These are phyloP conservation scores for Hyphochytrium catenoides DNA, from an alignment of 352 stramenopile species.

Conservation along the genomic window DNA sequence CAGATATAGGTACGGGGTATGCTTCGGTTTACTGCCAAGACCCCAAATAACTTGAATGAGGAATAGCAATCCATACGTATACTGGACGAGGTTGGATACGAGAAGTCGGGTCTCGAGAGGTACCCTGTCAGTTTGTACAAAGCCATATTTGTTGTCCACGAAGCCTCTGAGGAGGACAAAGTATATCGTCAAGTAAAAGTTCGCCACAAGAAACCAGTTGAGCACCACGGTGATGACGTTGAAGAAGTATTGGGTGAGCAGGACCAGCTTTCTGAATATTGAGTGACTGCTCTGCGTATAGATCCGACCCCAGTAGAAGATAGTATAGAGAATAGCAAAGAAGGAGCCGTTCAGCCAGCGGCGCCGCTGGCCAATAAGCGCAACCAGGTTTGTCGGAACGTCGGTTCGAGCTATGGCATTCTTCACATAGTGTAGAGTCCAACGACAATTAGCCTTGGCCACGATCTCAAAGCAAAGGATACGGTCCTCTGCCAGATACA, in stretches of 20 bases:
- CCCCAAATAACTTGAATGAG: background rate
- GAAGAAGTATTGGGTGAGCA: background rate
- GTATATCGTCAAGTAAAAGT: slow-evolving; percentile 1
- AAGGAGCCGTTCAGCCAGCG: slow-evolving; percentile 14
- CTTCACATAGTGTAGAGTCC: slow-evolving; percentile 11
- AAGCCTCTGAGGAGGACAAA: background rate
- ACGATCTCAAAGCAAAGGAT: slow-evolving; percentile 14
- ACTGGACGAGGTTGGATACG: background rate
- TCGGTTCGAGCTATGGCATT: slow-evolving; percentile 11
- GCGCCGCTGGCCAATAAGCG: slow-evolving; percentile 11
- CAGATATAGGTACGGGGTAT: background rate
- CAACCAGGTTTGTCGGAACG: slow-evolving; percentile 10
- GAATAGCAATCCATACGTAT: background rate
- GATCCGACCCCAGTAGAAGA: slow-evolving; percentile 10
- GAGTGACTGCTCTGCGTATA: slow-evolving; percentile 8
- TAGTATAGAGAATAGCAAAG: slow-evolving; percentile 10
- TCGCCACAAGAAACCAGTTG: slow-evolving; percentile 1
- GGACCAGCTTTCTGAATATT: slow-evolving; percentile 1
- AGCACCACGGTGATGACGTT: background rate
- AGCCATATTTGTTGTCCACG: background rate
- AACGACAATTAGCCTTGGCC: slow-evolving; percentile 8
- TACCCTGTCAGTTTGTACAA: background rate
- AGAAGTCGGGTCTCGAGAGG: background rate
- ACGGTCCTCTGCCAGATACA: slow-evolving; percentile 14
- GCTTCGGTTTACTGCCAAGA: slow-evolving; percentile 2